Evolutionary conservation across 768 basidiomycete species (phyloP), one percentile per base, ranked within the genome.

Genomic region (Rhodotorula taiwanensis): DNA sequence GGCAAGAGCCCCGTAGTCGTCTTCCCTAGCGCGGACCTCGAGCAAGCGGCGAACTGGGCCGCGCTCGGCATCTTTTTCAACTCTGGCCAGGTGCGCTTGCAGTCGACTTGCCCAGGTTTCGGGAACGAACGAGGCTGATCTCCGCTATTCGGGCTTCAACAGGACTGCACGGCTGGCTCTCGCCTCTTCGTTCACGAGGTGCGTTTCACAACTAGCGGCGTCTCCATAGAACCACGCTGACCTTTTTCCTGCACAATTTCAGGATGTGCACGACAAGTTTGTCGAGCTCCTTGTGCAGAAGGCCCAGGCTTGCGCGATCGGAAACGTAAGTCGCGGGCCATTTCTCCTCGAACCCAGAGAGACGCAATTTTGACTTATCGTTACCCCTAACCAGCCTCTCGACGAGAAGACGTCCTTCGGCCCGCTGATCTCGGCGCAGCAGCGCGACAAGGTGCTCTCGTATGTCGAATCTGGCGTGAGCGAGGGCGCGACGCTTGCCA

Each of bases 1-100:
- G 60, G 92, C 51, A 95, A 97, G 78, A 45, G 71, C 5, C 74
- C 77, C 47, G 65, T 70, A 31, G 60, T 98, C 64, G 79, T 98
- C 69, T 97, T 97, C 72, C 86, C 89, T 71, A 86, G 86, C 49
- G 92, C 92, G 47, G 86, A 97, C 76, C 77, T 95, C 60, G 88
- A 94, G 62, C 83, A 91, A 80, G 87, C 78, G 16, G 75, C 74
- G 4, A 64, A 71, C 28, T 78, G 77, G 76, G 67, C 74, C 20
- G 50, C 55, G 1, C 47, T 63, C 60, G 77, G 76, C 23, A 72
- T 76, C 45, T 77, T 70, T 66, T 75, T 75, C 69, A 78, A 77
- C 63, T 72, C 71, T 11, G 77, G 77, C 41, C 75, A 52, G 25
- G 51, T 93, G 76, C 88, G 89, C 73, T 93, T 90, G 75, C 11